Evolutionary conservation across 2,329 filamentous ascomycete genomes (phyloP), one percentile per base, ranked within the genome.

Genomic region (Macrophomina pseudophaseolina): DNA sequence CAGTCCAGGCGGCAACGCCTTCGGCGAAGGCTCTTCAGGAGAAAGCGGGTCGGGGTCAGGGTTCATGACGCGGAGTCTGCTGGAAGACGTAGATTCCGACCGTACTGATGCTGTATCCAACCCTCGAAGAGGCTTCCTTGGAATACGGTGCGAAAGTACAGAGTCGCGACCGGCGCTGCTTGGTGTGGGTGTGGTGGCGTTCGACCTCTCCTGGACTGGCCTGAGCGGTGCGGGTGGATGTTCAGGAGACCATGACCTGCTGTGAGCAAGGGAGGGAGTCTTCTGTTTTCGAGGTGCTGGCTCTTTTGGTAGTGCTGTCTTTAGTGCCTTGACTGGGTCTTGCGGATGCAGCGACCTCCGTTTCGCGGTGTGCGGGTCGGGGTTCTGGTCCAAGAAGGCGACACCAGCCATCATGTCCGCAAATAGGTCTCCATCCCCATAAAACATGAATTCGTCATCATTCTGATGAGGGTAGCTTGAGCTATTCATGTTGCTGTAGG

Each of bases 1-100:
- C 66, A 72, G 76, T 14, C 64, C 71, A 1, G 75, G 72, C 0
- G 71, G 72, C 9, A 66, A 18, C 7, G n/a, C 56, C 30, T 64
- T 46, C 42, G 58, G 56, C 68, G 54, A 11, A 11, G 44, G 14
- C 32, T 51, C n/a, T 69, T 54, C 56, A 52, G 52, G 9, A 46
- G 38, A 32, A 65, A 40, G 48, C 54, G 64, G 35, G 18, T 72
- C 59, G 2, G 67, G 42, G 54, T 4, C 68, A 5, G 30, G 68
- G 14, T 33, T 28, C 23, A 9, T 69, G 38, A 23, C 14, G 33
- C 60, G 35, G 1, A 64, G 54, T 40, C 28, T 23, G 23, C 23
- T 60, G 38, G 40, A 38, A 18, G 30, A 28, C 23, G 40, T 42
- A 56, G 49, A 11, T 40, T 52, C 11, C 16, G 44, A 56, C 35